Conservation (phyloP, 495 filamentous ascomycete species). For the Penicillium steckii region DNA sequence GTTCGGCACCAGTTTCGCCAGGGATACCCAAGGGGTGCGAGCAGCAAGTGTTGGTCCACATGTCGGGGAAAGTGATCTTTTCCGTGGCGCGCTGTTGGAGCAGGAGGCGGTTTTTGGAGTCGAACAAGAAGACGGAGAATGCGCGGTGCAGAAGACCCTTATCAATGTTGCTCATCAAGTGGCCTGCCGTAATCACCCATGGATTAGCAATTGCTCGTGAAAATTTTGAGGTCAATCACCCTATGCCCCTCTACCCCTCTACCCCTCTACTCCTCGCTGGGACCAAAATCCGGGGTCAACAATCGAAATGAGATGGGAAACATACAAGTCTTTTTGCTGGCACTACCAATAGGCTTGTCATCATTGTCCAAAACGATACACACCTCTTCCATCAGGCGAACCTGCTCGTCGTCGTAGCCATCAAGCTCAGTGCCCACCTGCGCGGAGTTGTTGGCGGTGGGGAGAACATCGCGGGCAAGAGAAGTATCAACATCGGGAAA, state of each 20-base stretch:
- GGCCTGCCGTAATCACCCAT: constrained; percentile 55
- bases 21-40: constrained; percentile 93
- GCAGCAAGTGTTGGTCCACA: constrained; percentile 99
- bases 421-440: constrained; percentile 49
- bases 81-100: constrained; percentile 94
- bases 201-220: neutral
- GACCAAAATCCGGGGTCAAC: neutral
- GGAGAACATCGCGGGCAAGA: constrained; percentile 63
- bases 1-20: constrained; percentile 82
- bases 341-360: constrained; percentile 91
- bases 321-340: constrained; percentile 97
- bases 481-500: constrained; percentile 97
- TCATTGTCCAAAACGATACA: constrained; percentile 95
- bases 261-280: constrained; percentile 12
- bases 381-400: constrained; percentile 97
- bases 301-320: constrained; percentile 7
- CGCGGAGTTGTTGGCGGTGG: constrained; percentile 30
- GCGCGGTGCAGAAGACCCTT: constrained; percentile 93
- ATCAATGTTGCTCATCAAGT: constrained; percentile 98
- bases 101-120: constrained; percentile 80
- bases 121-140: constrained; percentile 97
- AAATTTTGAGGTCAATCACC: neutral
- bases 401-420: constrained; percentile 97
- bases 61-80: constrained; percentile 98
- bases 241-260: constrained; percentile 8